These are phyloP conservation scores for Vachellia pachyceras DNA, from an alignment of 306 rosid species.

Conservation along the genomic window DNA sequence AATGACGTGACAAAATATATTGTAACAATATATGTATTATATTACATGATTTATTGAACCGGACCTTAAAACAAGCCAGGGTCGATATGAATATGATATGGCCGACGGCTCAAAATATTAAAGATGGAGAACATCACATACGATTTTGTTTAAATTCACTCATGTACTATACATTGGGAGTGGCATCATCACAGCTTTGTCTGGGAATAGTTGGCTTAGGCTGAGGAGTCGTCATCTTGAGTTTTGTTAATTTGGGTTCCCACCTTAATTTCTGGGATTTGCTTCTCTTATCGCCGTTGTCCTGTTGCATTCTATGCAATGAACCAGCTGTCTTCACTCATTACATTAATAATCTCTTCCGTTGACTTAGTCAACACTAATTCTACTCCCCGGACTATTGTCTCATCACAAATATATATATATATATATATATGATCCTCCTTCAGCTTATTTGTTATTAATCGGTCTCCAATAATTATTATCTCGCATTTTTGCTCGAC, in stretches of 20 bases:
- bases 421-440: too few species aligned
- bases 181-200: not conserved
- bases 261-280: conserved; percentile 20
- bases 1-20: not conserved
- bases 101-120: not conserved
- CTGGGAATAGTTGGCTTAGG: not conserved
- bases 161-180: not conserved
- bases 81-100: not conserved
- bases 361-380: too few species aligned
- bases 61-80: not conserved
- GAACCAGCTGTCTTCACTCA: not conserved
- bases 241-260: not conserved
- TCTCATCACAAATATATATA: too few species aligned
- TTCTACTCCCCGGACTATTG: too few species aligned
- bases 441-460: not conserved
- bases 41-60: not conserved
- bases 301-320: not conserved
- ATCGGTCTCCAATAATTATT: not conserved
- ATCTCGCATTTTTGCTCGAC: too few species aligned
- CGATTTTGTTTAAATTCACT: not conserved
- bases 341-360: not conserved
- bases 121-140: too few species aligned
- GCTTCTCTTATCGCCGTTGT: not conserved
- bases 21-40: not conserved
- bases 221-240: not conserved